Evolutionary conservation across 192 early-diverging fungal genomes (phyloP).

Genomic region (Coemansia reversa): DNA sequence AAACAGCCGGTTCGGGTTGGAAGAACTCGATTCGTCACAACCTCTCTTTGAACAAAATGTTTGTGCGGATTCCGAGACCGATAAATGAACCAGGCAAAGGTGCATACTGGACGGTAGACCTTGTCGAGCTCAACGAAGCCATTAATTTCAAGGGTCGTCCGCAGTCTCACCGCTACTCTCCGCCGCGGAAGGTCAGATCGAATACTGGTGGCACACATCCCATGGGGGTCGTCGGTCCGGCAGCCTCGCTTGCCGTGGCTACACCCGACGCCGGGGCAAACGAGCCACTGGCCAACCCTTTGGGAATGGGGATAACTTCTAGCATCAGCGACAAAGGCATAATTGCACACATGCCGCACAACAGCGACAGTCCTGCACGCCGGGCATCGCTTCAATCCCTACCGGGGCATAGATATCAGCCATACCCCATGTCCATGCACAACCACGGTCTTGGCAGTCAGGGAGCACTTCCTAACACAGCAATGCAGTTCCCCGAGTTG

Average conservation of each 20-base stretch:
- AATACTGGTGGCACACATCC: slow-evolving; percentile 1
- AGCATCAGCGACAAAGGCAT: slow-evolving; percentile 47
- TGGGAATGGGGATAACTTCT: slow-evolving; percentile 35
- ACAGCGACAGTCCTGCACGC: slow-evolving; percentile 12
- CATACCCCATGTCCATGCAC: slow-evolving; percentile 23
- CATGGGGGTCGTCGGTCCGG: background rate
- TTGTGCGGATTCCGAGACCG: slow-evolving; percentile 74
- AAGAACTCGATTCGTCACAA: slow-evolving; percentile 92
- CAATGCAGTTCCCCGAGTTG: slow-evolving; percentile 1
- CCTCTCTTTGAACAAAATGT: slow-evolving; percentile 78
- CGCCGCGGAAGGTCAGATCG: slow-evolving; percentile 7
- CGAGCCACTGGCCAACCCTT: background rate
- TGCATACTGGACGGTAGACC: slow-evolving; percentile 78
- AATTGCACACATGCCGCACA: slow-evolving; percentile 4
- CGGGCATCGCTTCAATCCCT: slow-evolving; percentile 43
- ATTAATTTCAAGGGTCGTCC: slow-evolving; percentile 22
- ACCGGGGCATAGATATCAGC: slow-evolving; percentile 39
- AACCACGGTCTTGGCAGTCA: background rate
- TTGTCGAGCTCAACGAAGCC: slow-evolving; percentile 41
- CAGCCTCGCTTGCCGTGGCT: slow-evolving; percentile 5
- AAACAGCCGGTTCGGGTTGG: slow-evolving; percentile 70
- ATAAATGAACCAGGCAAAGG: slow-evolving; percentile 87
- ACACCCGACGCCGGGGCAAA: background rate
- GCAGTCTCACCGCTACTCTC: slow-evolving; percentile 25
- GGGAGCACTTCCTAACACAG: background rate